Conservation (phyloP, 2,329 filamentous ascomycete genomes). For the Claviceps sp. region DNA sequence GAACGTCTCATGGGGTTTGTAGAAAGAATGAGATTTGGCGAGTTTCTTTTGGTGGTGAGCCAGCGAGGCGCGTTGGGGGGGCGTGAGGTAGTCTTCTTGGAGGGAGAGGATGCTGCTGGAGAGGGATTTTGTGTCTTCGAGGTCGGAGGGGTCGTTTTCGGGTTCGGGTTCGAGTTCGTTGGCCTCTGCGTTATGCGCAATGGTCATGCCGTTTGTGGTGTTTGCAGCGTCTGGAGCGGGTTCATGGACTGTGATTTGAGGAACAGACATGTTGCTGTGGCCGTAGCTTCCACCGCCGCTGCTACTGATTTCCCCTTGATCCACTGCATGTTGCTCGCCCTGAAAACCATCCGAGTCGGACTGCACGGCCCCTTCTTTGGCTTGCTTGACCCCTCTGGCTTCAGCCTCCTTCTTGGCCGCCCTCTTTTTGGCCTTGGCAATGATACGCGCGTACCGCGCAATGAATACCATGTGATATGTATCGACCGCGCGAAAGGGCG, state of each 20-base stretch:
- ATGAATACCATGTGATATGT: slow-evolving; percentile 84
- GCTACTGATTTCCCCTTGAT: not conserved
- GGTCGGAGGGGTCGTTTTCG: not conserved
- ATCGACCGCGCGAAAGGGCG: slow-evolving; percentile 64
- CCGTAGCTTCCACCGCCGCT: slow-evolving; percentile 9
- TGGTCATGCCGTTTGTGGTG: not conserved
- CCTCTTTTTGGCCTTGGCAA: slow-evolving; percentile 29
- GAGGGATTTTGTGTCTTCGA: slow-evolving; percentile 23
- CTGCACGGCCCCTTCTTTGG: no score
- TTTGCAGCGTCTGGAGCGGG: not conserved
- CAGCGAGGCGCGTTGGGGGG: slow-evolving; percentile 53
- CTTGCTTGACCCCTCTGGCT: no score
- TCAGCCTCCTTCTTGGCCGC: not conserved
- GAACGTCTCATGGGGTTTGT: slow-evolving; percentile 74
- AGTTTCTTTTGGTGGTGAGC: slow-evolving; percentile 70
- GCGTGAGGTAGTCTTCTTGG: slow-evolving; percentile 49
- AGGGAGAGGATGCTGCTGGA: slow-evolving; percentile 23
- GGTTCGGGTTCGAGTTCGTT: not conserved
- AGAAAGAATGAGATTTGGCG: slow-evolving; percentile 73
- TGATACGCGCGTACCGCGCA: slow-evolving; percentile 43
- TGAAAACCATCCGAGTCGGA: no score
- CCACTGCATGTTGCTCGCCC: no score
- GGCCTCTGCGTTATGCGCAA: not conserved
- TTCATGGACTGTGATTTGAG: not conserved
- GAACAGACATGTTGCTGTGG: not conserved